These are phyloP conservation scores for Penicillium lividum DNA, from an alignment of 495 filamentous ascomycete genomes.

Conservation along the genomic window DNA sequence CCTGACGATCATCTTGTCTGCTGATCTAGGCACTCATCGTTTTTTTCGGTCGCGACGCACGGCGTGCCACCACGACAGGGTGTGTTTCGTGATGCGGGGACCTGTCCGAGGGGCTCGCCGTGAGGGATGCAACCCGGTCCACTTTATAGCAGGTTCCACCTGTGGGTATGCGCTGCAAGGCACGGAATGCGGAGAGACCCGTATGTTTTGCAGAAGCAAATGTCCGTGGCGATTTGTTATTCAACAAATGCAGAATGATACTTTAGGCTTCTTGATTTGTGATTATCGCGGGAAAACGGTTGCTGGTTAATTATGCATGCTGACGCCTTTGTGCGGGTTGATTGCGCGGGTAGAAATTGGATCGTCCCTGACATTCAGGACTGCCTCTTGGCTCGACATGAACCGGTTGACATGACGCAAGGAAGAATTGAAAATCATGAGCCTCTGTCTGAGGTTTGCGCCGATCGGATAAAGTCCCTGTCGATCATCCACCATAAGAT, in stretches of 20 bases:
- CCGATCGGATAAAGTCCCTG: conserved; percentile 24
- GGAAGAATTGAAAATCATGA: conserved; percentile 8
- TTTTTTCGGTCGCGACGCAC: conserved; percentile 28
- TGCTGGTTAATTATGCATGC: conserved; percentile 1
- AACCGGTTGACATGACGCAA: conserved; percentile 22
- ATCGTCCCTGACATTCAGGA: neutral
- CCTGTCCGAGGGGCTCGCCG: conserved; percentile 20
- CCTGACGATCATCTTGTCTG: conserved; percentile 27
- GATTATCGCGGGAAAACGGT: neutral
- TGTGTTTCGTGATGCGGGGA: conserved; percentile 23
- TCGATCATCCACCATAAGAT: conserved; percentile 20
- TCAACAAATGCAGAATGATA: conserved; percentile 17
- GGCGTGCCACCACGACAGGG: conserved; percentile 23
- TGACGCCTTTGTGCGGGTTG: neutral
- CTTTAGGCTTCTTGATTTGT: neutral
- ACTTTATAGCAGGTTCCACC: conserved; percentile 19
- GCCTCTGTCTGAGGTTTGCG: conserved; percentile 4
- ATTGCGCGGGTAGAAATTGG: neutral
- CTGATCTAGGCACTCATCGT: conserved; percentile 27
- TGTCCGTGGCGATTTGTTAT: neutral
- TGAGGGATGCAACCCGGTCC: conserved; percentile 27
- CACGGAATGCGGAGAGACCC: conserved; percentile 21
- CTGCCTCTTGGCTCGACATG: neutral
- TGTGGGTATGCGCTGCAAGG: conserved; percentile 28
- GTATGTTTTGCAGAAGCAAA: neutral